Evolutionary conservation across 2,329 filamentous ascomycete genomes (phyloP).

Genomic region (Colletotrichum filicis): DNA sequence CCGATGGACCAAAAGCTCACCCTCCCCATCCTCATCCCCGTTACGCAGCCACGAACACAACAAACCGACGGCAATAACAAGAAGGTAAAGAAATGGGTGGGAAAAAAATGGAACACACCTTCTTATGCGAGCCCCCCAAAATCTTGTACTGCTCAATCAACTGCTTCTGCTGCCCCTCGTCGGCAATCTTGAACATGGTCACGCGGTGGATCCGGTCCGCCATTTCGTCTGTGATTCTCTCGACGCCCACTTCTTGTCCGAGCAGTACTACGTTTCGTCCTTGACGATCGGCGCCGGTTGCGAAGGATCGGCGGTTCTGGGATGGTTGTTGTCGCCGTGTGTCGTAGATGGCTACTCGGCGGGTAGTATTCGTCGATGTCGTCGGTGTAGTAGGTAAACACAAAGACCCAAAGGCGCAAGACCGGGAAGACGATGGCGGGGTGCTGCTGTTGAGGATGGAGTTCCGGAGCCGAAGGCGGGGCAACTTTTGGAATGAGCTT

Average conservation of each 20-base stretch:
- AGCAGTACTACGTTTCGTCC: neutral
- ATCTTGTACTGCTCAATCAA: slow-evolving; percentile 57
- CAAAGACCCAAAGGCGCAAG: neutral
- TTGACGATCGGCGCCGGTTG: neutral
- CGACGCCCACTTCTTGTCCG: neutral
- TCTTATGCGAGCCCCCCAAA: slow-evolving; percentile 52
- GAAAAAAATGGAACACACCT: slow-evolving; percentile 46
- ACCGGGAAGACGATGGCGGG: neutral
- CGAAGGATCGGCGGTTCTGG: neutral
- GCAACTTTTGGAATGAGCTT: neutral
- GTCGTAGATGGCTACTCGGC: neutral
- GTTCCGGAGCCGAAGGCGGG: neutral
- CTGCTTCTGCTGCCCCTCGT: slow-evolving; percentile 53
- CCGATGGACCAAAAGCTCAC: neutral
- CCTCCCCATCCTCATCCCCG: neutral
- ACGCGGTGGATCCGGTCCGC: slow-evolving; percentile 57
- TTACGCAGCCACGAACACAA: too few relatives aligned
- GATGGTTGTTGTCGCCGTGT: neutral
- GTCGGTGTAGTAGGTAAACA: neutral
- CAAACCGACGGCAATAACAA: too few relatives aligned
- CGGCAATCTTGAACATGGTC: slow-evolving; percentile 65
- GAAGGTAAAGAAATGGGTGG: neutral
- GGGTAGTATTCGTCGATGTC: neutral
- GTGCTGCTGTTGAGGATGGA: neutral
- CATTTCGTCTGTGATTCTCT: slow-evolving; percentile 45